Evolutionary conservation across 805 yeast species (phyloP), one percentile per base, ranked within the genome.

Genomic region (Maudiozyma turicensis): DNA sequence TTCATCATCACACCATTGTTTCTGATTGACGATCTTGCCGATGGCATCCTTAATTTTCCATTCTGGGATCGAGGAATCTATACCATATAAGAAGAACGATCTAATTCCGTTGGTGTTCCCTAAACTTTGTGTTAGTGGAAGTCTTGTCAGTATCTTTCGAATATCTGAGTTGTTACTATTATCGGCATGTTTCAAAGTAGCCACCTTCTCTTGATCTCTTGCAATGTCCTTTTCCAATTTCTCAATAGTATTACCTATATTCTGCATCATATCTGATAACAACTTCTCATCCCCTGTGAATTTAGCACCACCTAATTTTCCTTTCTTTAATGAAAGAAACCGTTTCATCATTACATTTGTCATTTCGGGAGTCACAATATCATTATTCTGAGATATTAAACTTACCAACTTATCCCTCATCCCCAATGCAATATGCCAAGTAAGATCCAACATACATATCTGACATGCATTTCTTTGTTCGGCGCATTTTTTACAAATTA

Each of bases 401-500:
- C 26, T 20, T 57, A 89, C 64, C 4, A 95, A 86, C 1, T 87
- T 81, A 58, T 90, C 96, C 54, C 96, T 72, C 6, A 88, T 68
- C 9, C 81, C 78, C 14, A 88, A 63, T 0, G 95, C 87, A n/a
- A 93, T 78, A 3, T 89, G 86, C 68, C 81, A 86, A 31, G 82
- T 78, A 40, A 90, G 68, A 67, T 91, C 98, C 34, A 84, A 64
- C 78, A 88, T 76, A 64, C 99, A 91, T 28, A 81, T 70, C 64
- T 93, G 98, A 61, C 99, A 91, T 57, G 95, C 84, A 66, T 86
- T 84, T 51, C 83, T 75, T 42, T 82, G 79, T 40, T 81, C 71
- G 0, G 97, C 81, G 69, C 99, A 91, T 0, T 90, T 80, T 35
- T 69, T 61, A 67, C 99, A 91, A 15, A 91, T 78, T 1, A 79